A percentile compares a stretch with the other conserved stretches of the same genome.
Evolutionary conservation across 306 rosid genomes (phyloP).

Genomic region (Hippophae tibetana): DNA sequence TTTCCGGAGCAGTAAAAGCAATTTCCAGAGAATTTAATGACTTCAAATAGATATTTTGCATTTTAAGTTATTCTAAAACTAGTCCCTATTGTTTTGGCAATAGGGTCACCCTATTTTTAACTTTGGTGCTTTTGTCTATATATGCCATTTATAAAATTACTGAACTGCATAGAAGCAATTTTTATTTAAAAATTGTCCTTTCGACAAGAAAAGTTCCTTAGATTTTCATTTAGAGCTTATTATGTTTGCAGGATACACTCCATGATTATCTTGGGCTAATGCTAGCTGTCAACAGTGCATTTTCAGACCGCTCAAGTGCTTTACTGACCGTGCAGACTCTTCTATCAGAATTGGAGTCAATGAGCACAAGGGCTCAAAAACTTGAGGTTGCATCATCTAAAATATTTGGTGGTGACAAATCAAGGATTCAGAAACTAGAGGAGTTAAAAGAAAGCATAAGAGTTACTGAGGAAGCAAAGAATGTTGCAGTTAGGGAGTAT

Average conservation of each 20-base stretch:
- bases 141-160: too few species aligned
- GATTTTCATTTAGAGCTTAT: neutral
- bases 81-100: too few species aligned
- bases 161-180: neutral
- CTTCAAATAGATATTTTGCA: too few species aligned
- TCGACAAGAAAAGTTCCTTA: neutral
- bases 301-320: conserved; percentile 82
- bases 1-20: neutral
- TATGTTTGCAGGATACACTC: conserved; percentile 64
- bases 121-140: too few species aligned
- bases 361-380: conserved; percentile 76
- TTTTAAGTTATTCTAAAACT: too few species aligned
- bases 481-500: conserved; percentile 69
- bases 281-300: conserved; percentile 80
- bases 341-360: conserved; percentile 59
- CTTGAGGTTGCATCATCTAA: conserved; percentile 87
- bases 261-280: conserved; percentile 93
- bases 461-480: conserved; percentile 80
- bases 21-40: too few species aligned
- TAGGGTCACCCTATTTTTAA: too few species aligned
- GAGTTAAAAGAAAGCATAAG: conserved; percentile 75
- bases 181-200: neutral
- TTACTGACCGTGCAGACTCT: conserved; percentile 89
- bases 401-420: conserved; percentile 80
- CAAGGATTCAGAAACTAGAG: conserved; percentile 66